These are phyloP conservation scores for Vigna nakashimae DNA, from an alignment of 306 rosid species.

Conservation along the genomic window DNA sequence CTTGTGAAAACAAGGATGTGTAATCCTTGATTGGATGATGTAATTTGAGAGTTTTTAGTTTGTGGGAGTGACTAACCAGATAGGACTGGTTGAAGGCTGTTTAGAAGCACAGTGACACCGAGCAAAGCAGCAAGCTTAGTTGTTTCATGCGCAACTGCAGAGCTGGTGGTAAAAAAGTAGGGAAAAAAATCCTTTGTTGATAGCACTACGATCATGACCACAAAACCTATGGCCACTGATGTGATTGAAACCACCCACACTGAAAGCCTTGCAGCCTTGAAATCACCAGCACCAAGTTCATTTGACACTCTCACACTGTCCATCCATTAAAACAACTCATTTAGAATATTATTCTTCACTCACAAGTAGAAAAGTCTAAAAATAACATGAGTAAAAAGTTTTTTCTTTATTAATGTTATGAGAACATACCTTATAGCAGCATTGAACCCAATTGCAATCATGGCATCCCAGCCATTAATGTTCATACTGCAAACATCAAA, in stretches of 20 bases:
- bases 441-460: constrained; percentile 85
- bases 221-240: constrained; percentile 67
- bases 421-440: constrained; percentile 69
- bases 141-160: constrained; percentile 71
- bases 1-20: too few species aligned
- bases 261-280: constrained; percentile 60
- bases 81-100: constrained; percentile 79
- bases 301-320: constrained; percentile 88
- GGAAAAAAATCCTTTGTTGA: constrained; percentile 69
- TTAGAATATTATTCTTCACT: not conserved
- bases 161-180: constrained; percentile 66
- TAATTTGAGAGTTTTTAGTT: constrained; percentile 2
- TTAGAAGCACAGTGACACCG: constrained; percentile 63
- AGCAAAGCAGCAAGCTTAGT: constrained; percentile 72
- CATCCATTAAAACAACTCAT: not conserved
- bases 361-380: too few species aligned
- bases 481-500: constrained; percentile 64
- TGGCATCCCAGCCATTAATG: constrained; percentile 75
- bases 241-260: constrained; percentile 77
- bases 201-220: constrained; percentile 53
- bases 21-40: not conserved
- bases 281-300: constrained; percentile 83
- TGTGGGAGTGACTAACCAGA: constrained; percentile 58
- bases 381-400: too few species aligned
- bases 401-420: too few species aligned